Conservation (phyloP, 371 early-diverging fungal genomes). For the Mucor piriformis region DNA sequence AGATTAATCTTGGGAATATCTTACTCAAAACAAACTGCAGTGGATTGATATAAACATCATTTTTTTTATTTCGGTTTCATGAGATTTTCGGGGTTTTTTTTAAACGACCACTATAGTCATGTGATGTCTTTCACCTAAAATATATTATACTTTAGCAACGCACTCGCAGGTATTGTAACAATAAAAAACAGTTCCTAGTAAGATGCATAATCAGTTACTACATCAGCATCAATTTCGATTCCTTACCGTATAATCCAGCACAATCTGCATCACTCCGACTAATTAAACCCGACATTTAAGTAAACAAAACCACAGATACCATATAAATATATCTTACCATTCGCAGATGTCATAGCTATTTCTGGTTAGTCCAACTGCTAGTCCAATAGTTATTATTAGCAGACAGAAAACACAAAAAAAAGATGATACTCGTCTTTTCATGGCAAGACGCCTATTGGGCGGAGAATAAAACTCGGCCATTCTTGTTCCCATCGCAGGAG, state of each 20-base stretch:
- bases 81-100: no score
- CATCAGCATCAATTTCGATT: neutral
- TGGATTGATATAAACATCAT: no score
- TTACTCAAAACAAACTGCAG: no score
- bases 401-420: slow-evolving; percentile 6
- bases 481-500: neutral
- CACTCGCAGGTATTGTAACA: neutral
- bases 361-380: slow-evolving; percentile 11
- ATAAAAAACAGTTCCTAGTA: neutral
- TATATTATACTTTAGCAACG: no score
- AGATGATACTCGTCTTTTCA: slow-evolving; percentile 11
- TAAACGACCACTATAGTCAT: no score
- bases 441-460: neutral
- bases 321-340: slow-evolving; percentile 4
- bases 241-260: slow-evolving; percentile 11
- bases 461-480: slow-evolving; percentile 13
- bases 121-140: no score
- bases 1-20: no score
- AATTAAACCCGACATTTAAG: neutral
- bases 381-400: slow-evolving; percentile 4
- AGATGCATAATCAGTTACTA: neutral
- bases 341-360: slow-evolving; percentile 6
- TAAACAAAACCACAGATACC: neutral
- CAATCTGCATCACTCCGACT: slow-evolving; percentile 20
- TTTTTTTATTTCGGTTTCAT: no score